Conservation (phyloP, 2,329 filamentous ascomycete species). For the Aaosphaeria pasadenensis region DNA sequence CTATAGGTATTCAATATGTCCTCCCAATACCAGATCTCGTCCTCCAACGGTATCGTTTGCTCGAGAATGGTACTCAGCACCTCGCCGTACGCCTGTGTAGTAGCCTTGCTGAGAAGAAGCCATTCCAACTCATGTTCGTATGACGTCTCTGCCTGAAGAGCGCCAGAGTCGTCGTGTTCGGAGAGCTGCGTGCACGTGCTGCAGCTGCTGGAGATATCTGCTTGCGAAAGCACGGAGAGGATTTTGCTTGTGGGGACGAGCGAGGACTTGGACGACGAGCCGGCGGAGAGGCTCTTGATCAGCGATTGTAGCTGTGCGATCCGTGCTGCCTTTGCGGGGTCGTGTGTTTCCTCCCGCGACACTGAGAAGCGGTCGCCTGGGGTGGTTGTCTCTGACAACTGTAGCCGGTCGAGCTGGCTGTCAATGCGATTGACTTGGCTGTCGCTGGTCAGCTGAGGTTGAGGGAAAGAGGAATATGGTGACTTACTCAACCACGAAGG, state of each 20-base stretch:
- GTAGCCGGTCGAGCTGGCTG: constrained; percentile 56
- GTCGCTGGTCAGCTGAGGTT: background rate
- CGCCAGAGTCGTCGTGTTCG: constrained; percentile 19
- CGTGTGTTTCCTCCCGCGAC: constrained; percentile 31
- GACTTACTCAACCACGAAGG: constrained; percentile 41
- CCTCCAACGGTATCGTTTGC: constrained; percentile 76
- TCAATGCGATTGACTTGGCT: constrained; percentile 59
- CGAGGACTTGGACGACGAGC: constrained; percentile 61
- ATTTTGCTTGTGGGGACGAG: constrained; percentile 59
- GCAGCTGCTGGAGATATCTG: constrained; percentile 48
- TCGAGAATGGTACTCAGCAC: constrained; percentile 75
- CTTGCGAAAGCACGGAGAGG: constrained; percentile 60
- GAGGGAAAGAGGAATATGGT: background rate
- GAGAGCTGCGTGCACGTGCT: constrained; percentile 40
- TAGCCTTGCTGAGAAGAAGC: constrained; percentile 86
- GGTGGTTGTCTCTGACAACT: constrained; percentile 40
- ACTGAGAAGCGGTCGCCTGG: constrained; percentile 26
- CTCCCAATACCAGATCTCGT: constrained; percentile 96
- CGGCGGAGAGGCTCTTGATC: constrained; percentile 68
- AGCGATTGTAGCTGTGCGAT: constrained; percentile 61
- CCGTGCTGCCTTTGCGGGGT: constrained; percentile 46
- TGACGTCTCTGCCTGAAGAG: constrained; percentile 10
- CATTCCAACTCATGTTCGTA: constrained; percentile 83
- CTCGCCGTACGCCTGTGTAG: constrained; percentile 83
- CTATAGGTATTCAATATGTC: constrained; percentile 76